Conservation (phyloP, 371 early-diverging fungal species). For the Dentiscutata heterogama region DNA sequence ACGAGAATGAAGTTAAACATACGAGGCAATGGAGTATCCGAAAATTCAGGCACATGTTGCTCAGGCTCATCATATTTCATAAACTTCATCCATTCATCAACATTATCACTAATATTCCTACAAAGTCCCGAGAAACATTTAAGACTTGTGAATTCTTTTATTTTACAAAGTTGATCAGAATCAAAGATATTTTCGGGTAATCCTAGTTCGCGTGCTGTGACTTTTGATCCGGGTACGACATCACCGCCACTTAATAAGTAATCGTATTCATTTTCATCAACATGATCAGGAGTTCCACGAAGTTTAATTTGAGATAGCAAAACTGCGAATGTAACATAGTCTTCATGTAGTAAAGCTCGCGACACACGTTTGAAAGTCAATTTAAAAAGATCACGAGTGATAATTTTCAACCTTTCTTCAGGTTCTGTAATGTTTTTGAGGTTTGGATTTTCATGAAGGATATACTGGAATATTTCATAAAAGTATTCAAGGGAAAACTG, state of each 20-base stretch:
- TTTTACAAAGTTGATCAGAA: slow-evolving; percentile 68
- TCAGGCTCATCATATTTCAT: slow-evolving; percentile 67
- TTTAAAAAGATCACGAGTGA: slow-evolving; percentile 87
- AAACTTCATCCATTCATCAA: slow-evolving; percentile 70
- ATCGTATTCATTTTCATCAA: slow-evolving; percentile 82
- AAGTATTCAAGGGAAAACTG: slow-evolving; percentile 98
- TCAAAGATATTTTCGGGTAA: slow-evolving; percentile 64
- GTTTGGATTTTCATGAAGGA: slow-evolving; percentile 83
- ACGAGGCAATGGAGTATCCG: slow-evolving; percentile 66
- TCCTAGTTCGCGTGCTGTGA: slow-evolving; percentile 56
- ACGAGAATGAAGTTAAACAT: slow-evolving; percentile 49
- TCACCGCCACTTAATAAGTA: slow-evolving; percentile 72
- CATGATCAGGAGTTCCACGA: slow-evolving; percentile 63
- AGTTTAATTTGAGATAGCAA: slow-evolving; percentile 89
- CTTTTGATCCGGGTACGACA: slow-evolving; percentile 59
- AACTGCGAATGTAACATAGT: slow-evolving; percentile 90
- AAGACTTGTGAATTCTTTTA: slow-evolving; percentile 65
- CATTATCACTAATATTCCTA: slow-evolving; percentile 62
- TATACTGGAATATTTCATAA: slow-evolving; percentile 90
- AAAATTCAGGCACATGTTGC: slow-evolving; percentile 72
- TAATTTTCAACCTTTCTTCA: slow-evolving; percentile 75
- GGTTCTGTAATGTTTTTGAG: slow-evolving; percentile 80
- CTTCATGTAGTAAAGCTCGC: slow-evolving; percentile 89
- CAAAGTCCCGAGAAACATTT: slow-evolving; percentile 66
- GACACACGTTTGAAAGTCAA: slow-evolving; percentile 87